Conservation (phyloP, 352 stramenopile species). For the Phytophthora pistaciae region DNA sequence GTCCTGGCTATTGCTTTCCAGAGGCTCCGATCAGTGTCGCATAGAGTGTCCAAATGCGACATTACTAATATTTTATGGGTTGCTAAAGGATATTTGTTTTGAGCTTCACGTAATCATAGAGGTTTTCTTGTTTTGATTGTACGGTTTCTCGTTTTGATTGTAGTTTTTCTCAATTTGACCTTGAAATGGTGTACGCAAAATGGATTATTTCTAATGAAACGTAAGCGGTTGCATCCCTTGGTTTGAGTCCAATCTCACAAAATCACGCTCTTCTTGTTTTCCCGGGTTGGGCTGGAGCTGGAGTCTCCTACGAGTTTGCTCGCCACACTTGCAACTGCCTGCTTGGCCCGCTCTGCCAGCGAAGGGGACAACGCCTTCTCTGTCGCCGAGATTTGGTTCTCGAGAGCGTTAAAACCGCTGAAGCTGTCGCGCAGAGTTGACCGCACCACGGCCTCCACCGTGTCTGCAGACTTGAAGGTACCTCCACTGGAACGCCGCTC, state of each 20-base stretch:
- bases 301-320: slow-evolving; percentile 24
- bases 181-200: too few relatives aligned
- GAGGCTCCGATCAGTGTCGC: too few relatives aligned
- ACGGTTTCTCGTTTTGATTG: too few relatives aligned
- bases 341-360: slow-evolving; percentile 26
- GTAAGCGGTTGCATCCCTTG: too few relatives aligned
- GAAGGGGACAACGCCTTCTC: slow-evolving; percentile 32
- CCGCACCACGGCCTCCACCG: slow-evolving; percentile 33
- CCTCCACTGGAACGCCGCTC: background rate
- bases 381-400: slow-evolving; percentile 33
- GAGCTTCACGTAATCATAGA: too few relatives aligned
- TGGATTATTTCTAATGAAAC: too few relatives aligned
- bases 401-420: slow-evolving; percentile 28
- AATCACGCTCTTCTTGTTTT: slow-evolving; percentile 4
- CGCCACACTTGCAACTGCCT: slow-evolving; percentile 24
- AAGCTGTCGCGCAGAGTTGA: slow-evolving; percentile 37
- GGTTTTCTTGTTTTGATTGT: too few relatives aligned
- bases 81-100: too few relatives aligned
- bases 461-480: slow-evolving; percentile 11
- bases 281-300: slow-evolving; percentile 12
- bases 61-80: too few relatives aligned
- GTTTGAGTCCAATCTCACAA: slow-evolving; percentile 1
- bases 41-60: too few relatives aligned
- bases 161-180: too few relatives aligned
- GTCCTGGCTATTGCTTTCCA: too few relatives aligned